Evolutionary conservation across 208 protist genomes (phyloP).

Genomic region (Crithidia thermophila): DNA sequence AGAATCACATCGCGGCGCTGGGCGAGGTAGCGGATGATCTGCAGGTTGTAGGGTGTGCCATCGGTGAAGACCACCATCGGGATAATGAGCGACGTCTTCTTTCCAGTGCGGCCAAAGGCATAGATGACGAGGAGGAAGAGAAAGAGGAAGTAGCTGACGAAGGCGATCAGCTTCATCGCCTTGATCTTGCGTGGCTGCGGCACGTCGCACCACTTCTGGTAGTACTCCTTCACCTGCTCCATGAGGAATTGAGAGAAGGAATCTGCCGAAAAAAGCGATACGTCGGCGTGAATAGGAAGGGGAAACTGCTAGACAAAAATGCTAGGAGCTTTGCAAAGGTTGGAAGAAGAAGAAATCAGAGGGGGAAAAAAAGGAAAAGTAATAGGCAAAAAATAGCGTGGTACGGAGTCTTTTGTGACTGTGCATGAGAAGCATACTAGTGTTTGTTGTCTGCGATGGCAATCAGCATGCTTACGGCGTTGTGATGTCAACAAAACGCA

Average conservation of each 20-base stretch:
- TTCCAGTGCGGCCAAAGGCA: conserved; percentile 62
- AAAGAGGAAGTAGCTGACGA: conserved; percentile 62
- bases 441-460: too few relatives aligned
- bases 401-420: too few relatives aligned
- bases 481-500: too few relatives aligned
- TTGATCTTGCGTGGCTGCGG: conserved; percentile 81
- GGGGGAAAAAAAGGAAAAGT: background rate
- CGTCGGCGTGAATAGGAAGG: too few relatives aligned
- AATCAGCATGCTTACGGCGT: too few relatives aligned
- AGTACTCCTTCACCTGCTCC: conserved; percentile 47
- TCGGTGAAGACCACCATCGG: conserved; percentile 72
- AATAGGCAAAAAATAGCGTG: background rate
- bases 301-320: too few relatives aligned
- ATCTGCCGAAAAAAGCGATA: too few relatives aligned
- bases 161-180: conserved; percentile 45
- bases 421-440: too few relatives aligned
- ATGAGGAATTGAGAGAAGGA: too few relatives aligned
- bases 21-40: conserved; percentile 66
- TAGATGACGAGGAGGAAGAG: conserved; percentile 80
- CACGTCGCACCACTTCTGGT: conserved; percentile 44
- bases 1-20: conserved; percentile 64
- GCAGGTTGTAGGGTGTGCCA: conserved; percentile 53
- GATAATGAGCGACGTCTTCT: conserved; percentile 26
- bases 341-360: background rate
- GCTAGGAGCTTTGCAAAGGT: too few relatives aligned